Conservation (phyloP, 106 monocot genomes). For the Dendrobium chrysotoxum region DNA sequence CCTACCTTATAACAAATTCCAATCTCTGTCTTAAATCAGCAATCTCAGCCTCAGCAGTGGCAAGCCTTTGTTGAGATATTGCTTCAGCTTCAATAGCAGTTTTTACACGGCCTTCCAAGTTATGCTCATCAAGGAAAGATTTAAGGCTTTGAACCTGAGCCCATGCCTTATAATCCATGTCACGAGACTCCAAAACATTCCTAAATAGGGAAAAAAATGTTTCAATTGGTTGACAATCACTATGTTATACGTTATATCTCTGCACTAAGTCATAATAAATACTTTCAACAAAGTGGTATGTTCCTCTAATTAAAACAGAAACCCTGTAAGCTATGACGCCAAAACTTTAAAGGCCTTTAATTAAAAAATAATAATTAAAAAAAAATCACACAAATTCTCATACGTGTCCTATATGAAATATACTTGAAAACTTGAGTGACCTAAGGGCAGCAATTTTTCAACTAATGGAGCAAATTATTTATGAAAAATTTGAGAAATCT, state of each 20-base stretch:
- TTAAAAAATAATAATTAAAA: no score
- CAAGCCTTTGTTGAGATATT: constrained; percentile 68
- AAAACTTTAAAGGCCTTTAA: not conserved
- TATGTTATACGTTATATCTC: not conserved
- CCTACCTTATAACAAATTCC: constrained; percentile 48
- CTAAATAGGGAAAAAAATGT: constrained; percentile 18
- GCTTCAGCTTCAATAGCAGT: constrained; percentile 80
- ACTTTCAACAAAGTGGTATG: not conserved
- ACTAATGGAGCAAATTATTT: not conserved
- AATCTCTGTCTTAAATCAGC: constrained; percentile 77
- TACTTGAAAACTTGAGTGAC: not conserved
- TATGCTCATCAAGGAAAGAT: constrained; percentile 62
- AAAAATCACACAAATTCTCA: no score
- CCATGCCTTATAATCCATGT: constrained; percentile 75
- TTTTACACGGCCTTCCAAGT: constrained; percentile 59
- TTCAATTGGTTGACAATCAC: not conserved
- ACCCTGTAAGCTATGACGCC: not conserved
- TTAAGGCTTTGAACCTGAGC: constrained; percentile 74
- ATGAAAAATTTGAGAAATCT: not conserved
- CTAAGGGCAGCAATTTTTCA: not conserved
- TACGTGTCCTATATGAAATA: not conserved
- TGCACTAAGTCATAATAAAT: not conserved
- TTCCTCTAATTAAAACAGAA: not conserved
- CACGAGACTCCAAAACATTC: constrained; percentile 47
- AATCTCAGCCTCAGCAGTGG: constrained; percentile 85